Conservation (phyloP, 2,329 filamentous ascomycete genomes). For the Neocucurbitaria cava region DNA sequence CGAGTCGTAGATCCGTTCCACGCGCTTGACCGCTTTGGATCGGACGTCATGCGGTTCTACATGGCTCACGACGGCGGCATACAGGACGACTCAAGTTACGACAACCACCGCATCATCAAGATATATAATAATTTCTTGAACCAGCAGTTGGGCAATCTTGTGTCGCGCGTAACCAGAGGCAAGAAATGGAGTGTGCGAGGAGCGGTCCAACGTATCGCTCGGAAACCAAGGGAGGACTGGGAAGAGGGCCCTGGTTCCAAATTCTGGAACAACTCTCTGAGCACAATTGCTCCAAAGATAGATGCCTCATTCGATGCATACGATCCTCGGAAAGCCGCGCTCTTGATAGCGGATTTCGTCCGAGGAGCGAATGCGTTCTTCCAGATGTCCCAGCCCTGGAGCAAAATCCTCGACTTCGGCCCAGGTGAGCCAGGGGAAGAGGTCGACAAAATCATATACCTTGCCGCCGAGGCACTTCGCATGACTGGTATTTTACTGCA, state of each 20-base stretch:
- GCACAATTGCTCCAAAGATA: slow-evolving; percentile 24
- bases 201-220: slow-evolving; percentile 57
- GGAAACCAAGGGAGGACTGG: slow-evolving; percentile 36
- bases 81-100: slow-evolving; percentile 80
- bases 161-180: slow-evolving; percentile 71
- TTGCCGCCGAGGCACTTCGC: slow-evolving; percentile 76
- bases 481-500: slow-evolving; percentile 85
- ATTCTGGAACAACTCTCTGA: slow-evolving; percentile 50
- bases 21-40: slow-evolving; percentile 85
- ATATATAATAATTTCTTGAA: slow-evolving; percentile 83
- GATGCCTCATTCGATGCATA: slow-evolving; percentile 32
- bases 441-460: slow-evolving; percentile 65
- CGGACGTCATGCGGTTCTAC: slow-evolving; percentile 90
- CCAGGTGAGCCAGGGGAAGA: slow-evolving; percentile 40
- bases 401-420: slow-evolving; percentile 51
- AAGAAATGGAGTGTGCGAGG: slow-evolving; percentile 73
- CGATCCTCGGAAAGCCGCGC: slow-evolving; percentile 37
- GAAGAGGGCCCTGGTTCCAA: slow-evolving; percentile 33
- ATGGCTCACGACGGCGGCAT: slow-evolving; percentile 82
- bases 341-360: slow-evolving; percentile 36
- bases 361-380: slow-evolving; percentile 68
- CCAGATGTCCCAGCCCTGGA: slow-evolving; percentile 73
- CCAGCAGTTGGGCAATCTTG: slow-evolving; percentile 79
- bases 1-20: slow-evolving; percentile 96
- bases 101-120: slow-evolving; percentile 75